Evolutionary conservation across 2,329 filamentous ascomycete genomes (phyloP), one percentile per base, ranked within the genome.

Genomic region (Tolypocladium inflatum): DNA sequence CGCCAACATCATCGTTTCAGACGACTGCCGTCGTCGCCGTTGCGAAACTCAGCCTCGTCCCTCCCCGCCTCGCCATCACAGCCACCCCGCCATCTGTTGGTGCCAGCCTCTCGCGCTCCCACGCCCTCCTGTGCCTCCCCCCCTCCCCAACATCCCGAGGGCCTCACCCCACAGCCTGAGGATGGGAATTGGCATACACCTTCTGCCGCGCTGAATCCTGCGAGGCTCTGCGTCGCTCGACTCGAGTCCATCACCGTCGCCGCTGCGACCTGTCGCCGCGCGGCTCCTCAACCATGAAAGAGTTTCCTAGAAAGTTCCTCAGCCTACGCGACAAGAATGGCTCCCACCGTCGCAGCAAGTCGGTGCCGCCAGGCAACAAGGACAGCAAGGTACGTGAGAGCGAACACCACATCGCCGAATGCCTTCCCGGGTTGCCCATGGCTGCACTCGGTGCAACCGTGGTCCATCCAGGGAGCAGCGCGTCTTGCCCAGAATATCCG

Each of bases 301-400:
- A 77, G 62, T 73, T 81, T 60, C 79, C 79, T 54, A 85, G 82
- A 68, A 85, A 87, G 66, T 86, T 91, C 70, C 83, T 89, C 60
- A 89, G 83, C 71, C 78, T 87, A 64, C 83, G 87, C 63, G 88
- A 90, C 66, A 90, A 83, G 73, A 79, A 78, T 70, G 77, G 74
- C 60, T 64, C 69, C 42, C 80, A 83, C 63, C 76, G 75, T 59
- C 79, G 81, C 60, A 78, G 77, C 66, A 83, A 80, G 65, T 84
- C 82, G 53, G 76, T 77, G 23, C 80, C 84, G 57, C 76, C 80
- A 30, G 71, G 74, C 30, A 76, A 57, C 51, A 67, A 64, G 63
- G 63, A 76, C 61, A 23, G 23, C 52, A 84, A 81, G 76, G 82
- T 83, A 72, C 30, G 48, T 37, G 30, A 21, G 48, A 51, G 48